These are phyloP conservation scores for Nymphaea colorata DNA, from an alignment of 164 flowering plant genomes.

Conservation along the genomic window DNA sequence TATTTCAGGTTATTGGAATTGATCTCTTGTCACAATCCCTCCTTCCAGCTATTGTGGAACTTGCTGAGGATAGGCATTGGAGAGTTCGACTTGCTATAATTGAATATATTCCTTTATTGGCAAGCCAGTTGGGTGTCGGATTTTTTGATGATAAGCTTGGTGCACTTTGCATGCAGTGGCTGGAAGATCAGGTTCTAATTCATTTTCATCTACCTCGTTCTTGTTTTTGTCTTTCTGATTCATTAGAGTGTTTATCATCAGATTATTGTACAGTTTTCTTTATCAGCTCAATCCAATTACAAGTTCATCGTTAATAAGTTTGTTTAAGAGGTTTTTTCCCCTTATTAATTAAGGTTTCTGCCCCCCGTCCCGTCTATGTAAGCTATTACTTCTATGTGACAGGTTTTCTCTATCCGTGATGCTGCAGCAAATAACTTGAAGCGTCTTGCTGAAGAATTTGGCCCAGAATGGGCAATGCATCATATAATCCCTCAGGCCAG, in stretches of 20 bases:
- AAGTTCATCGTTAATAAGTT: too few species aligned
- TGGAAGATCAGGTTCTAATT: slow-evolving; percentile 34
- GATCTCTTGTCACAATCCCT: slow-evolving; percentile 14
- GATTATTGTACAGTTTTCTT: too few species aligned
- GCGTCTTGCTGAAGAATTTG: slow-evolving; percentile 69
- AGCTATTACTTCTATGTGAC: too few species aligned
- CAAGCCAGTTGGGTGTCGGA: slow-evolving; percentile 88
- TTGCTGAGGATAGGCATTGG: slow-evolving; percentile 96
- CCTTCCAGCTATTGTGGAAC: slow-evolving; percentile 85
- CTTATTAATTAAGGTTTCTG: too few species aligned
- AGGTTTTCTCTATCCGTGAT: slow-evolving; percentile 66
- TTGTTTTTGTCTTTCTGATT: too few species aligned
- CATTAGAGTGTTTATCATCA: too few species aligned
- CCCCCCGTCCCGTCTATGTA: too few species aligned
- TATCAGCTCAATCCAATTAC: too few species aligned
- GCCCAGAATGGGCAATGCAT: slow-evolving; percentile 68
- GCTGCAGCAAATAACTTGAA: slow-evolving; percentile 63
- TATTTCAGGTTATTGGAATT: slow-evolving; percentile 14
- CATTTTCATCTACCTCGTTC: not conserved
- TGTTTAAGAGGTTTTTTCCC: too few species aligned
- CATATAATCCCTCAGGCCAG: slow-evolving; percentile 60
- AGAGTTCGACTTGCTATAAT: slow-evolving; percentile 86
- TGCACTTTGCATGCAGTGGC: slow-evolving; percentile 50
- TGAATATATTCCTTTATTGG: slow-evolving; percentile 78
- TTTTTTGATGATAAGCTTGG: slow-evolving; percentile 27